Evolutionary conservation across 148 eudicot genomes (phyloP).

Genomic region (Drosera capensis): DNA sequence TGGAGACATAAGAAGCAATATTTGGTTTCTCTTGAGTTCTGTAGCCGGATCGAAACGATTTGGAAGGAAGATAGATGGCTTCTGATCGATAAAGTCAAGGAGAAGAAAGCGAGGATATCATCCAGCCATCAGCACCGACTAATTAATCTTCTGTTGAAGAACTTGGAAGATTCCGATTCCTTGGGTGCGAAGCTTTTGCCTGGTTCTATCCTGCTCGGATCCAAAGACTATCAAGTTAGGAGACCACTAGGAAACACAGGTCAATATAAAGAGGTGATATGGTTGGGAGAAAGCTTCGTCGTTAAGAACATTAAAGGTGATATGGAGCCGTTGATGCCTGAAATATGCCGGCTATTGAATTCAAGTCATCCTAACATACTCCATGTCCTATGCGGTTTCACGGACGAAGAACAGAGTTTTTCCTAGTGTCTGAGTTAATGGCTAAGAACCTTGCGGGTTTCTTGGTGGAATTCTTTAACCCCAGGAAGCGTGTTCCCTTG

Average conservation of each 20-base stretch:
- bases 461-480: conserved; percentile 32
- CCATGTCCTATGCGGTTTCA: conserved; percentile 39
- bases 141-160: conserved; percentile 26
- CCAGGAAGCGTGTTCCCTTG: conserved; percentile 38
- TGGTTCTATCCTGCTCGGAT: conserved; percentile 24
- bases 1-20: conserved; percentile 55
- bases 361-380: conserved; percentile 62
- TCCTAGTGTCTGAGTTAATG: conserved; percentile 65
- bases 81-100: conserved; percentile 28
- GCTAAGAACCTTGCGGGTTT: conserved; percentile 37
- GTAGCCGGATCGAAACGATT: conserved; percentile 24
- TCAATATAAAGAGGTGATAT: conserved; percentile 56
- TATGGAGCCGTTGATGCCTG: conserved; percentile 21
- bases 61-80: conserved; percentile 52
- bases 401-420: conserved; percentile 55
- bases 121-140: conserved; percentile 28
- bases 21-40: conserved; percentile 32
- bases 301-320: conserved; percentile 43
- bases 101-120: conserved; percentile 17
- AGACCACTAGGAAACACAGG: conserved; percentile 44
- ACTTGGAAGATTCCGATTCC: conserved; percentile 19
- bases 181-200: conserved; percentile 28
- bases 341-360: conserved; percentile 22
- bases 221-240: conserved; percentile 50
- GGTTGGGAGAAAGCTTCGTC: conserved; percentile 65